Percentiles rank a stretch among this genome's conserved stretches.
phyloP scores from a whole-genome alignment of 305 asterid genomes.

The Solanum hybrid region DNA sequence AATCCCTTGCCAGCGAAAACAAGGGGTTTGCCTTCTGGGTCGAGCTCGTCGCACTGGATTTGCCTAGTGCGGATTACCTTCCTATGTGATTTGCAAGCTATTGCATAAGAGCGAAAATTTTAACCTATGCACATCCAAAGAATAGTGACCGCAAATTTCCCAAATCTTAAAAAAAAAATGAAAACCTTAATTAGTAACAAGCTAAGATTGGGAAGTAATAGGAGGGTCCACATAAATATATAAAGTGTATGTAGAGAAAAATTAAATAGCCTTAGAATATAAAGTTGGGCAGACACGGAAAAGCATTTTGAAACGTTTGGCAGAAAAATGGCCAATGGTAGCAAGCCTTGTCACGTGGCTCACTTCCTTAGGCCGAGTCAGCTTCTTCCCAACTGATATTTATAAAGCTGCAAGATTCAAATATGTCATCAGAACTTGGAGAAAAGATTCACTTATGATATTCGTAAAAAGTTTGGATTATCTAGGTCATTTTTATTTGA shows the following conservation, averaged over 20 bases:
- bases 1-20: no score
- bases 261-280: neutral
- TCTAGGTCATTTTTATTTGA: neutral
- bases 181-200: neutral
- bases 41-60: rapidly evolving
- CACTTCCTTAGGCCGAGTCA: neutral
- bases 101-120: no score
- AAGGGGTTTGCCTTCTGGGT: no score
- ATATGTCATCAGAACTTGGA: no score
- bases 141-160: no score
- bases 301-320: neutral
- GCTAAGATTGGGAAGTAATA: neutral
- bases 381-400: neutral
- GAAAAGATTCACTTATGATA: no score
- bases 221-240: conserved; percentile 6
- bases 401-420: neutral
- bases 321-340: neutral
- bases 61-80: rapidly evolving
- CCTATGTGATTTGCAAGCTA: no score
- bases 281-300: neutral
- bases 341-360: neutral
- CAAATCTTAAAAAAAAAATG: no score
- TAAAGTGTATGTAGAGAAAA: neutral
- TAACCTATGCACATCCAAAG: no score
- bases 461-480: no score